Base-by-base conservation (phyloP, 768 basidiomycete genomes). In the Panaeolus papilionaceus region DNA sequence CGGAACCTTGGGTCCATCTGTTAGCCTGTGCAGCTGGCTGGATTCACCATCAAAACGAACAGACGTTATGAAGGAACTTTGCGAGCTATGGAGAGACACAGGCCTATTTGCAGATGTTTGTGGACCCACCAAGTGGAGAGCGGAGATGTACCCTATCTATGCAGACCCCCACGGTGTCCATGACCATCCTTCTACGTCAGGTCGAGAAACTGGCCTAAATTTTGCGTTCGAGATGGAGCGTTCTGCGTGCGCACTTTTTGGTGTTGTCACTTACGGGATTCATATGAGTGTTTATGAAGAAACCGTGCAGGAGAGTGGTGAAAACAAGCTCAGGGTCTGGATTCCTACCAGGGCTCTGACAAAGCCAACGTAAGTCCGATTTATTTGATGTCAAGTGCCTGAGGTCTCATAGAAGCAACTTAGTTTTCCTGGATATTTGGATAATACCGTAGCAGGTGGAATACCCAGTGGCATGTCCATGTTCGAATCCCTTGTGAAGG, bases 361-460 rank as follows among this genome's bases (percentile, higher is more conserved):
- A 8, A 99, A 99, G 77, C 93, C 89, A 71, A 98, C 96, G 92
- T 95, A 72, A 69, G 90, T 84, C 23, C 66, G 18, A 11, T 64
- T 58, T 61, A 4, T 47, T 67, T 49, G 62, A 18, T 51, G 62
- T 66, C 47, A 23, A 26, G 1, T 39, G 11, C 45, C 4, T 26
- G 10, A 38, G 28, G 33, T 26, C 9, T 62, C 61, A 20, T 40
- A 28, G 28, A 6, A 49, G 61, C 64, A n/a, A 62, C 28, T 44
- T 70, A 92, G 92, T 38, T 98, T 89, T 86, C 95, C 96, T 5
- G 91, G 93, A 1, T 88, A 84, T 71, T 84, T 98, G 18, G 97
- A 99, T 74, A 98, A 99, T 77, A 90, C 87, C 40, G 93, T 93
- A 3, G 96, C 96, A 3, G 97, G 97, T 0, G 97, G 97, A 2